Evolutionary conservation across 305 asterid species (phyloP).

Genomic region (Solanum hybrid): DNA sequence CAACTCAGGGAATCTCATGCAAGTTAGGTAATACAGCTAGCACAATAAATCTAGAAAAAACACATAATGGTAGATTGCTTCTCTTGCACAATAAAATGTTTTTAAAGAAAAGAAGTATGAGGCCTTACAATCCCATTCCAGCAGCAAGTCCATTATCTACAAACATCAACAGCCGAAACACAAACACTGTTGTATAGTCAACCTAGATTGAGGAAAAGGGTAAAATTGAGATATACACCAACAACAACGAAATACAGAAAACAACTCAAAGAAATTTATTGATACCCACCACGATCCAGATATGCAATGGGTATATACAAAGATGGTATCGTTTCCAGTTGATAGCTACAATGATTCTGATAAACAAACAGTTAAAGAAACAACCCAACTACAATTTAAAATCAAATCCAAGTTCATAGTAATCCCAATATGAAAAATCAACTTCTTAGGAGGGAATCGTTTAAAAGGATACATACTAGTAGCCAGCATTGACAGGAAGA

Average conservation of each 20-base stretch:
- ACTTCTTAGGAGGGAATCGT: not conserved
- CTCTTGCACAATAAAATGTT: not conserved
- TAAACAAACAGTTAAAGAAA: constrained; percentile 32
- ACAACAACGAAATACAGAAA: not conserved
- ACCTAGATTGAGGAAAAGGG: constrained; percentile 34
- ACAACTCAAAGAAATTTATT: not conserved
- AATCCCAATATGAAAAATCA: not conserved
- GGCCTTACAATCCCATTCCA: constrained; percentile 96
- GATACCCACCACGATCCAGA: constrained; percentile 85
- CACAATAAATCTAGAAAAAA: not conserved
- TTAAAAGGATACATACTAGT: constrained; percentile 81
- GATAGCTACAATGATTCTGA: constrained; percentile 73
- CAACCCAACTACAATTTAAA: not conserved
- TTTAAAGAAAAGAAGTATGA: not conserved
- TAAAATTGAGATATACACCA: not conserved
- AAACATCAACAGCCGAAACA: constrained; percentile 91
- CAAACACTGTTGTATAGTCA: constrained; percentile 70
- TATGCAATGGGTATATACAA: constrained; percentile 72
- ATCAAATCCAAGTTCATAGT: not conserved
- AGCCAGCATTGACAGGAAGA: constrained; percentile 93
- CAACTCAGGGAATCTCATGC: not conserved
- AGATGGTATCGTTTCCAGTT: constrained; percentile 74
- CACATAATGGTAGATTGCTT: not conserved
- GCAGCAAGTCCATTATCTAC: constrained; percentile 86
- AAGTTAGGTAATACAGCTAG: not conserved